These are phyloP conservation scores for Chloranthus sessilifolius DNA, from an alignment of 164 flowering plant species.

Conservation along the genomic window DNA sequence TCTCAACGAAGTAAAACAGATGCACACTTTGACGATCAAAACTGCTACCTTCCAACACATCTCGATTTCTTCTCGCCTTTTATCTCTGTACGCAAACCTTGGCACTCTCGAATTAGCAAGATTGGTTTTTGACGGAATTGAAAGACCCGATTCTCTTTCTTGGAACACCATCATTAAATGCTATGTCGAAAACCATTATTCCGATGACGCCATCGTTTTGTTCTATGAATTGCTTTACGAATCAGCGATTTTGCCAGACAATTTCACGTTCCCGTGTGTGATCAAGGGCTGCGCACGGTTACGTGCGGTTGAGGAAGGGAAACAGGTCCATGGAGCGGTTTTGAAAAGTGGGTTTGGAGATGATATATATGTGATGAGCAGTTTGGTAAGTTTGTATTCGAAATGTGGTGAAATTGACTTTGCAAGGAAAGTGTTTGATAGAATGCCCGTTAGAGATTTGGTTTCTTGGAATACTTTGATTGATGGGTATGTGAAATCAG, in stretches of 20 bases:
- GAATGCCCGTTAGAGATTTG: slow-evolving; percentile 6
- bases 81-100: slow-evolving; percentile 9
- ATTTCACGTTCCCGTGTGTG: slow-evolving; percentile 32
- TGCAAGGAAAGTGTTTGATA: slow-evolving; percentile 8
- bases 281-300: slow-evolving; percentile 32
- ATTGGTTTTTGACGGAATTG: slow-evolving; percentile 23
- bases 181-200: slow-evolving; percentile 23
- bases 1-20: slow-evolving; percentile 8
- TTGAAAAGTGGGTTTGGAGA: slow-evolving; percentile 28
- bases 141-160: slow-evolving; percentile 17
- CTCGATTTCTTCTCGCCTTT: slow-evolving; percentile 11
- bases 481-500: slow-evolving; percentile 9
- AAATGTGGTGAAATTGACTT: slow-evolving; percentile 9
- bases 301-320: slow-evolving; percentile 27
- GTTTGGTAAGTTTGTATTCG: slow-evolving; percentile 23
- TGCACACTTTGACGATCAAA: slow-evolving; percentile 16
- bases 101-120: slow-evolving; percentile 9
- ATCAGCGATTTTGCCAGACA: slow-evolving; percentile 16
- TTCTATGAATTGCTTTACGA: slow-evolving; percentile 19
- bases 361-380: slow-evolving; percentile 29
- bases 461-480: slow-evolving; percentile 15
- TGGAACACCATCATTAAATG: slow-evolving; percentile 35
- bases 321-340: slow-evolving; percentile 35
- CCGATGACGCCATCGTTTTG: slow-evolving; percentile 25
- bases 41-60: slow-evolving; percentile 5